Percentiles rank a stretch among this genome's conserved stretches.
These are phyloP conservation scores for Retiboletus flavoniger DNA, from an alignment of 1,284 basidiomycete species.

Conservation along the genomic window DNA sequence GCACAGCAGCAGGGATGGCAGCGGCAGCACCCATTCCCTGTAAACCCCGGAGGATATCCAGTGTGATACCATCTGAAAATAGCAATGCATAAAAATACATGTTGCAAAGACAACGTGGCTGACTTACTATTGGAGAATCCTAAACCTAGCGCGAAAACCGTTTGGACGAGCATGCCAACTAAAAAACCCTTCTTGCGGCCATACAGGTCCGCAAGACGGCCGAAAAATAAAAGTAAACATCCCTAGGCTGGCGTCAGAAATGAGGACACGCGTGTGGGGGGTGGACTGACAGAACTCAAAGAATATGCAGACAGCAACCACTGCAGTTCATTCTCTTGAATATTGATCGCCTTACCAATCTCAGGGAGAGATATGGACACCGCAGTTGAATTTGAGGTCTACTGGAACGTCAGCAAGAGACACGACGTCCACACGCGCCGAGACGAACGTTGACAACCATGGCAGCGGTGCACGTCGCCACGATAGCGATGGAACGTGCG, in stretches of 20 bases:
- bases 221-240: conserved; percentile 56
- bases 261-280: not conserved
- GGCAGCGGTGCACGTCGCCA: conserved; percentile 49
- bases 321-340: conserved; percentile 53
- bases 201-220: conserved; percentile 38
- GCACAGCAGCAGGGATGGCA: conserved; percentile 64
- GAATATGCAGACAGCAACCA: conserved; percentile 61
- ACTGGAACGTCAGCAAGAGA: not conserved
- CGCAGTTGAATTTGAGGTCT: conserved; percentile 47
- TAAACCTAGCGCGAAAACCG: conserved; percentile 52
- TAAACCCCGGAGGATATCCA: conserved; percentile 66
- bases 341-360: conserved; percentile 52
- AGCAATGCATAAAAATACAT: not conserved
- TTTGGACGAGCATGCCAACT: conserved; percentile 46
- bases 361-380: conserved; percentile 61
- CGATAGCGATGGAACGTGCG: conserved; percentile 41
- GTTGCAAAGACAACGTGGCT: not conserved
- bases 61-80: conserved; percentile 46
- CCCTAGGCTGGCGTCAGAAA: conserved; percentile 43
- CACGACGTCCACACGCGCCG: not conserved
- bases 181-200: conserved; percentile 66
- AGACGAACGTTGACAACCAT: conserved; percentile 55
- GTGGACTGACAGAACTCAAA: conserved; percentile 46
- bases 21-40: conserved; percentile 73
- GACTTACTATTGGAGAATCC: conserved; percentile 51